Conservation (phyloP, 352 stramenopile species). For the Pythium coloratum region DNA sequence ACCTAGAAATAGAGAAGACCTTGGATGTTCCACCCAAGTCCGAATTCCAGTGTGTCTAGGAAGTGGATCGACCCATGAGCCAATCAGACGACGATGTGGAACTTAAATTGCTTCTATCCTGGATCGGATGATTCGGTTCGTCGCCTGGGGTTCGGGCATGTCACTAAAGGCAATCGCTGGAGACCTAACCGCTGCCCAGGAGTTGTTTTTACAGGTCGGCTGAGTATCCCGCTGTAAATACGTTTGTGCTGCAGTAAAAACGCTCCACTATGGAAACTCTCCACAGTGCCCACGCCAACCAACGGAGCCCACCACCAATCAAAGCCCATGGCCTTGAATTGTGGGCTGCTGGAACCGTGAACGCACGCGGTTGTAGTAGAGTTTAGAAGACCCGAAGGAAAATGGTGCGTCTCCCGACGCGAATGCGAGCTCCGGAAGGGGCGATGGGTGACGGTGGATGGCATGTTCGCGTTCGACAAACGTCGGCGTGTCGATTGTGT, state of each 20-base stretch:
- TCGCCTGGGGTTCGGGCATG: slow-evolving; percentile 2
- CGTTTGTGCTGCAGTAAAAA: slow-evolving; percentile 20
- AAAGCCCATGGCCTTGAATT: slow-evolving; percentile 30
- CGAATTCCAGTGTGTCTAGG: background rate
- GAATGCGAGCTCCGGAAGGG: background rate
- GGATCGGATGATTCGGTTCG: background rate
- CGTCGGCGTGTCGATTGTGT: background rate
- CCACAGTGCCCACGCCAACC: slow-evolving; percentile 22
- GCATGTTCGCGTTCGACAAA: background rate
- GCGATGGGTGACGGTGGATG: slow-evolving; percentile 7
- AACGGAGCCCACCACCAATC: slow-evolving; percentile 40
- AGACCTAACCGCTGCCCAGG: background rate
- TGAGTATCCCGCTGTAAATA: slow-evolving; percentile 12
- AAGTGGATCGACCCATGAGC: background rate
- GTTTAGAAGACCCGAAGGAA: slow-evolving; percentile 89
- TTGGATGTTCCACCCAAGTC: background rate
- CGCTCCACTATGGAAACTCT: slow-evolving; percentile 13
- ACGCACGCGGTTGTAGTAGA: slow-evolving; percentile 51
- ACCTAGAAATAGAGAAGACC: background rate
- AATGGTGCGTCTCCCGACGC: slow-evolving; percentile 54
- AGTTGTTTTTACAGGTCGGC: slow-evolving; percentile 12
- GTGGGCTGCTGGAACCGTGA: slow-evolving; percentile 12
- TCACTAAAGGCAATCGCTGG: background rate
- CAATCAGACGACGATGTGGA: background rate
- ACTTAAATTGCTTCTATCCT: background rate